Evolutionary conservation across 2,329 filamentous ascomycete genomes (phyloP).

Genomic region (Zymoseptoria brevis): DNA sequence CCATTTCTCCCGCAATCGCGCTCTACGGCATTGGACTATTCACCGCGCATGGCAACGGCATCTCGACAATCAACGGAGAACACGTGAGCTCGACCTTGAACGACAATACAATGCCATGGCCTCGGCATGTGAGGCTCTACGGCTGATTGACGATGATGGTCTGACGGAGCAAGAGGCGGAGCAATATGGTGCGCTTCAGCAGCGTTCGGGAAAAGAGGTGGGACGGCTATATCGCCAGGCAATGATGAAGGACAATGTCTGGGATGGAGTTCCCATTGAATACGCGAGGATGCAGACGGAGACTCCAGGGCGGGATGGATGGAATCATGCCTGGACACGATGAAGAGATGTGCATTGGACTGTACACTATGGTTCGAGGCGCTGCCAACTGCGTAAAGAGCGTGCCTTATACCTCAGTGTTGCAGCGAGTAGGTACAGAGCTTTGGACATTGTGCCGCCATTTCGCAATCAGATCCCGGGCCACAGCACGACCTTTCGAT

Average conservation of each 20-base stretch:
- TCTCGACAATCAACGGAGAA: conserved; percentile 58
- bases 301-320: conserved; percentile 67
- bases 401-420: neutral
- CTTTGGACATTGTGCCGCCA: neutral
- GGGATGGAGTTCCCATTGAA: conserved; percentile 78
- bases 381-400: neutral
- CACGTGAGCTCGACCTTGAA: conserved; percentile 63
- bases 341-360: neutral
- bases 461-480: too few relatives aligned
- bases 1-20: conserved; percentile 77
- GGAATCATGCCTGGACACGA: conserved; percentile 82
- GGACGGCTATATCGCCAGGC: conserved; percentile 77
- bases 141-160: conserved; percentile 42
- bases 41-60: conserved; percentile 89
- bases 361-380: neutral
- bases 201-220: conserved; percentile 18
- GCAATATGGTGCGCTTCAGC: conserved; percentile 18
- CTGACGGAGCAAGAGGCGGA: conserved; percentile 26
- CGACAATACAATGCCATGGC: conserved; percentile 76
- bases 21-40: conserved; percentile 96
- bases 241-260: conserved; percentile 85
- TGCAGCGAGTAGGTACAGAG: neutral
- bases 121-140: conserved; percentile 75
- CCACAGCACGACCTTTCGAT: neutral
- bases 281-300: conserved; percentile 82